Evolutionary conservation across 352 stramenopile genomes (phyloP), one percentile per base, ranked within the genome.

Genomic region (Pythium apleroticum): DNA sequence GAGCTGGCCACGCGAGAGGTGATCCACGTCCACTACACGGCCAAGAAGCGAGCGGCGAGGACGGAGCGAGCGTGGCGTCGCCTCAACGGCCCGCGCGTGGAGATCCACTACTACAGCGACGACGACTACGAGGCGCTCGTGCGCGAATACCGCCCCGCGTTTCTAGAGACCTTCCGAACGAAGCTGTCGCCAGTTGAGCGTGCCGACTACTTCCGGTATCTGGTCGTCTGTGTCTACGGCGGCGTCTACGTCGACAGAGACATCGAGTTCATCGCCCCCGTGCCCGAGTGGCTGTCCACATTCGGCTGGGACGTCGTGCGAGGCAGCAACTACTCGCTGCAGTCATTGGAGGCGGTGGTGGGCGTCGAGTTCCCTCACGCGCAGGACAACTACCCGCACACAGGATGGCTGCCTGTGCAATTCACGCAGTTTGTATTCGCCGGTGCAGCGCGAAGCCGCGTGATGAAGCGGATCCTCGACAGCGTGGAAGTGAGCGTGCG

Each of bases 381-480:
- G 24, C 59, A 65, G 28, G 46, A 25, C 3, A 14, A 57, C n/a
- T 65, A 65, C 39, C 37, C 37, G 1, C 20, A 20, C 12, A 61
- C 43, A 0, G 60, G 60, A 1, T 61, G 52, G 60, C 31, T 67
- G 10, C 60, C 60, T 0, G 15, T 67, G 11, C 60, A 67, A 52
- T 57, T 67, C 28, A 61, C 52, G 1, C 60, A 67, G 52, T 67
- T 67, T 57, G 60, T 60, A n/a, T 57, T 67, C 43, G 60, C 60
- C 3, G 52, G 39, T 17, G 37, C 12, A 61, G 52, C 10, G 1
- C 17, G n/a, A n/a, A n/a, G n/a, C n/a, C n/a, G n/a, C 10, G 20
- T 57, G 30, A 3, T 67, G 4, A 28, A 12, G 28, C 22, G 6
- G 24, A 20, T 67, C 0, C 39, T 61, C 19, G 28, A 61, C 30